A percentile compares a stretch with the other conserved stretches of the same genome.
phyloP scores from a whole-genome alignment of 1,139 yeast genomes.

The Yueomyces sp. region DNA sequence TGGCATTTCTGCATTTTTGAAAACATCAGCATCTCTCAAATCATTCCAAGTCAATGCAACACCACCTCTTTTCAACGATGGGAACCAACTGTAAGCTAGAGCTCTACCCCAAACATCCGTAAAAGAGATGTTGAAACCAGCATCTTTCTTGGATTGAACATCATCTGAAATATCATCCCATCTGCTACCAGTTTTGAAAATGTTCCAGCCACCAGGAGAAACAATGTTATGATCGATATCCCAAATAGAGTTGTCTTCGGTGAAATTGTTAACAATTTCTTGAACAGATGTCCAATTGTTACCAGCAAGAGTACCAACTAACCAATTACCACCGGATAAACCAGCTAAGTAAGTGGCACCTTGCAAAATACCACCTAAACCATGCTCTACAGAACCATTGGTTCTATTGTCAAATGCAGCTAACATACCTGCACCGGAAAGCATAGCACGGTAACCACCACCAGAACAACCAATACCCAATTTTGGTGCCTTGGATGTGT shows the following conservation, averaged over 20 bases:
- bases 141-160: slow-evolving; percentile 44
- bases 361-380: slow-evolving; percentile 71
- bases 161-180: slow-evolving; percentile 30
- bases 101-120: slow-evolving; percentile 97
- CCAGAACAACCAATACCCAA: slow-evolving; percentile 78
- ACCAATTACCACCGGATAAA: slow-evolving; percentile 81
- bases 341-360: slow-evolving; percentile 66
- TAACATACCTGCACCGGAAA: slow-evolving; percentile 77
- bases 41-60: slow-evolving; percentile 57
- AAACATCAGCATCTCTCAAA: slow-evolving; percentile 39
- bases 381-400: slow-evolving; percentile 40
- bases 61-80: slow-evolving; percentile 41
- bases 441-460: slow-evolving; percentile 89
- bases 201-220: slow-evolving; percentile 58
- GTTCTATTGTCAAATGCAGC: slow-evolving; percentile 74
- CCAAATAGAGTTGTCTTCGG: slow-evolving; percentile 49
- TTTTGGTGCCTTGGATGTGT: slow-evolving; percentile 20
- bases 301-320: slow-evolving; percentile 62
- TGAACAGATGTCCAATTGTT: slow-evolving; percentile 71
- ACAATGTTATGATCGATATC: slow-evolving; percentile 48
- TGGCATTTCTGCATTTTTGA: slow-evolving; percentile 56
- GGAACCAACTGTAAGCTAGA: slow-evolving; percentile 61
- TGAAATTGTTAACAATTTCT: slow-evolving; percentile 31
- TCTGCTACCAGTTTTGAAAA: slow-evolving; percentile 43
- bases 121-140: slow-evolving; percentile 65